phyloP scores from a whole-genome alignment of 768 basidiomycete genomes.

The Saitozyma podzolica region DNA sequence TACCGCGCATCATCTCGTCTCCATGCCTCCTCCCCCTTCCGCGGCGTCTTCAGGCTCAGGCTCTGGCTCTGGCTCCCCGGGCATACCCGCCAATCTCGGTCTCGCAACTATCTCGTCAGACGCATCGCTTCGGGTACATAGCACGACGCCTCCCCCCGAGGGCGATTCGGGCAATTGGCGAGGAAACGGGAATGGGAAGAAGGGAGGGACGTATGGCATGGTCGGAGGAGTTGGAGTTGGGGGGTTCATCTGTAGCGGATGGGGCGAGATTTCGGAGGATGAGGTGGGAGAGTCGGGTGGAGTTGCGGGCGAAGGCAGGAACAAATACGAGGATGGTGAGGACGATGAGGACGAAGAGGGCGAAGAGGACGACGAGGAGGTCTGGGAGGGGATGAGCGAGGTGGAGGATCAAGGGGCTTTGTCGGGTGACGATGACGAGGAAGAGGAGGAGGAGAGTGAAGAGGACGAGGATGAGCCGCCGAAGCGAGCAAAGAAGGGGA shows the following conservation, averaged over 20 bases:
- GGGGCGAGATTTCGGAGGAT: conserved; percentile 11
- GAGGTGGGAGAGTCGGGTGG: conserved; percentile 10
- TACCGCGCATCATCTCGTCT: conserved; percentile 40
- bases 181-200: conserved; percentile 17
- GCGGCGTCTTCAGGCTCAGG: background rate
- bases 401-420: conserved; percentile 17
- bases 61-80: background rate
- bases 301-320: conserved; percentile 4
- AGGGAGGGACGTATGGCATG: conserved; percentile 26
- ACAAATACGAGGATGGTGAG: conserved; percentile 9
- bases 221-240: conserved; percentile 38
- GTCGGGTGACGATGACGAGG: conserved; percentile 17
- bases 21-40: conserved; percentile 25
- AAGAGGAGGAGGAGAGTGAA: conserved; percentile 10
- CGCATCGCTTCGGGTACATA: conserved; percentile 29
- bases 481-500: too few relatives aligned
- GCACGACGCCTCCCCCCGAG: conserved; percentile 20
- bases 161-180: conserved; percentile 20
- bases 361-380: conserved; percentile 27
- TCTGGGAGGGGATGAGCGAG: conserved; percentile 29
- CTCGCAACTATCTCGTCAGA: conserved; percentile 23
- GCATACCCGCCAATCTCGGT: background rate
- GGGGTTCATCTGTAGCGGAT: conserved; percentile 29
- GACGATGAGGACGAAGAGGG: conserved; percentile 21
- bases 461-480: too few relatives aligned